These are phyloP conservation scores for Anthostomella pinea DNA, from an alignment of 2,329 filamentous ascomycete species.

Conservation along the genomic window DNA sequence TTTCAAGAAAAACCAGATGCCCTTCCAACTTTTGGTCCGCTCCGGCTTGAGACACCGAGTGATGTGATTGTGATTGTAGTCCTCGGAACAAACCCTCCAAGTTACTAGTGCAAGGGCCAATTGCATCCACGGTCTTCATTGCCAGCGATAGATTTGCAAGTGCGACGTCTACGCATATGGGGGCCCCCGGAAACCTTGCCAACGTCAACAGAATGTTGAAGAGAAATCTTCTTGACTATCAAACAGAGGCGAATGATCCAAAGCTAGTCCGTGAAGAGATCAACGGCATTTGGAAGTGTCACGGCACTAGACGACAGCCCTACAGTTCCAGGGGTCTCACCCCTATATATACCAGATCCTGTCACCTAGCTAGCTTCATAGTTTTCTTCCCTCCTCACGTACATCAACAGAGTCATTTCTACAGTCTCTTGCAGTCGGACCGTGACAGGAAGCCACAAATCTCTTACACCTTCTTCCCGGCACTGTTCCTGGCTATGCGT, in stretches of 20 bases:
- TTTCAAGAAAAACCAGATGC: slow-evolving; percentile 13
- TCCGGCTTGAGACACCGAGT: not conserved
- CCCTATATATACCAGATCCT: too few relatives aligned
- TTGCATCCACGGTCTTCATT: not conserved
- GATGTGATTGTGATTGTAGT: too few relatives aligned
- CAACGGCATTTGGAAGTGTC: slow-evolving; percentile 14
- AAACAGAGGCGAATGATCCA: slow-evolving; percentile 3
- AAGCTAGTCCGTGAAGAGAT: slow-evolving; percentile 7
- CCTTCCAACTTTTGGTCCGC: not conserved
- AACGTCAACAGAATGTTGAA: slow-evolving; percentile 5
- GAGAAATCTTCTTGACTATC: slow-evolving; percentile 14
- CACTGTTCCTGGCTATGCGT: slow-evolving; percentile 22
- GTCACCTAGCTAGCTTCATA: too few relatives aligned
- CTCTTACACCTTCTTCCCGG: slow-evolving; percentile 22
- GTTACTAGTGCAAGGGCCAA: too few relatives aligned
- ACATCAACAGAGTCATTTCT: too few relatives aligned
- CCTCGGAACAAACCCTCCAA: too few relatives aligned
- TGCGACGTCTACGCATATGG: slow-evolving; percentile 1
- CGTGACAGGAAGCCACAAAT: too few relatives aligned
- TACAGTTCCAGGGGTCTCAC: too few relatives aligned
- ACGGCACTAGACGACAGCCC: too few relatives aligned
- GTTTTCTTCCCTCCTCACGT: too few relatives aligned
- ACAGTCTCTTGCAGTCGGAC: too few relatives aligned
- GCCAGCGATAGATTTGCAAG: slow-evolving; percentile 3
- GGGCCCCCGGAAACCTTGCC: not conserved